phyloP scores from a whole-genome alignment of 208 protist species.

The Endotrypanum monterogeii region DNA sequence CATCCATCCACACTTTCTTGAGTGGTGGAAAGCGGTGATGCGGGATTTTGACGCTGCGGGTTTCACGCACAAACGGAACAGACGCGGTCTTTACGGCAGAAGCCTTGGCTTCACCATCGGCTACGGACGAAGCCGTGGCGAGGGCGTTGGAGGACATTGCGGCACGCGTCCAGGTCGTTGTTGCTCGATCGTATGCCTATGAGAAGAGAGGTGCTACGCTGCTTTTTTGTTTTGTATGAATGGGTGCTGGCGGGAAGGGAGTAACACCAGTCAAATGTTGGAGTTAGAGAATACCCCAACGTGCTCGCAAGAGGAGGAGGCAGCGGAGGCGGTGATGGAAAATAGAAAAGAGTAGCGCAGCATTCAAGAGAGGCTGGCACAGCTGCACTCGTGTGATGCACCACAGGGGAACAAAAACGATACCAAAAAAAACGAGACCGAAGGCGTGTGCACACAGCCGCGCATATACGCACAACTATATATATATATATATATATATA shows the following conservation, averaged over 20 bases:
- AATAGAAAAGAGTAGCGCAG: not conserved
- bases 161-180: not conserved
- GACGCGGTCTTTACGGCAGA: constrained; percentile 12
- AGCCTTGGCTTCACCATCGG: constrained; percentile 7
- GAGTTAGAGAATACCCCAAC: not conserved
- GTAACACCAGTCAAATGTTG: not conserved
- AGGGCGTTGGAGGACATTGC: not conserved
- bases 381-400: not conserved
- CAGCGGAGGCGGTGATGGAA: no score
- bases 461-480: no score
- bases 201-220: not conserved
- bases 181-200: not conserved
- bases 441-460: not conserved
- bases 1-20: constrained; percentile 98
- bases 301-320: not conserved
- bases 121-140: constrained; percentile 4
- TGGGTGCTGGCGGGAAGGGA: not conserved
- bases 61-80: constrained; percentile 60
- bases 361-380: not conserved
- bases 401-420: not conserved
- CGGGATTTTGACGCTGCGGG: constrained; percentile 92
- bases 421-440: not conserved
- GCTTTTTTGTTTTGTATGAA: not conserved
- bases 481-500: no score
- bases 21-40: constrained; percentile 97